phyloP scores from a whole-genome alignment of 345 rosid species.

The Eucalyptus tenuipes region DNA sequence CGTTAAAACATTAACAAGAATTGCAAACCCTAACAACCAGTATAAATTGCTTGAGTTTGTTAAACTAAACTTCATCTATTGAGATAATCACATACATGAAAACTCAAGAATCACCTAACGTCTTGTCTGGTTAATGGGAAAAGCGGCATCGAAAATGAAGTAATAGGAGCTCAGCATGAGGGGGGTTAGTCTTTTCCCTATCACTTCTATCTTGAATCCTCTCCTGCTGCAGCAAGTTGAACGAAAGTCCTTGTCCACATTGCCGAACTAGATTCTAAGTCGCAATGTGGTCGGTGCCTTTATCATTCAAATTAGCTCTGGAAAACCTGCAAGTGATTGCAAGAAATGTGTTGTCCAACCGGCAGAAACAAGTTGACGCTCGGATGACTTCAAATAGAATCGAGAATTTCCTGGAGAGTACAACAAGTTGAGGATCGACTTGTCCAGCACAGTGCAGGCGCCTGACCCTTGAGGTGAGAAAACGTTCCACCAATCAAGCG shows the following conservation, averaged over 20 bases:
- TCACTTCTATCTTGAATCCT: neutral
- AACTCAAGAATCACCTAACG: neutral
- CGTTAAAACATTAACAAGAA: neutral
- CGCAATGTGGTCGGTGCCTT: neutral
- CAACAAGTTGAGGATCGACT: neutral
- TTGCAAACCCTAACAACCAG: neutral
- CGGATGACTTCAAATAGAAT: neutral
- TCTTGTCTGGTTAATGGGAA: neutral
- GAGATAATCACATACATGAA: neutral
- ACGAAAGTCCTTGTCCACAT: neutral
- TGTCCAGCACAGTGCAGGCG: neutral
- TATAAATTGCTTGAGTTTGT: neutral
- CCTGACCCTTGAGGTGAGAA: neutral
- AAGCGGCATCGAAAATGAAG: neutral
- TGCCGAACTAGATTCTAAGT: neutral
- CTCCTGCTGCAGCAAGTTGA: neutral
- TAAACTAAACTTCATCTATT: neutral
- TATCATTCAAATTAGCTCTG: neutral
- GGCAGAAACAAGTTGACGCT: neutral
- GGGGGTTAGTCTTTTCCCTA: neutral
- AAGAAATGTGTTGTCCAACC: neutral
- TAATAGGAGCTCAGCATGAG: accelerated
- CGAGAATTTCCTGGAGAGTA: neutral
- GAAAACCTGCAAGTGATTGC: neutral
- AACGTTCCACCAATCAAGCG: neutral